Conservation (phyloP, 345 rosid genomes). For the Toxicodendron radicans region DNA sequence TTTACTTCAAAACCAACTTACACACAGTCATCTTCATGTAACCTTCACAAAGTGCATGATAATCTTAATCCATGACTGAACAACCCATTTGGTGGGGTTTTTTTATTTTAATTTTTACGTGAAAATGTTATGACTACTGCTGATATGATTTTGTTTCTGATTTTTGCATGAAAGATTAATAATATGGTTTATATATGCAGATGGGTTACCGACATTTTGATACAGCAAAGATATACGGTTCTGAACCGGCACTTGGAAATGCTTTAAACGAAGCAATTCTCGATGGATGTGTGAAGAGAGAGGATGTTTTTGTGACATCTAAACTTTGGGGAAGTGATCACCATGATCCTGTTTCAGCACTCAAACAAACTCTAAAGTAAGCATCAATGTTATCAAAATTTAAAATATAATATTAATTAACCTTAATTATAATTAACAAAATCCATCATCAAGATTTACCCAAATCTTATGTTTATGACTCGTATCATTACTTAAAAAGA, state of each 20-base stretch:
- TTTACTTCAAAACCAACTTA: no score
- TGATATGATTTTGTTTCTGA: background rate
- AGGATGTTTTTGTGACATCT: constrained; percentile 75
- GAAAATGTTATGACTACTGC: background rate
- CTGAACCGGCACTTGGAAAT: constrained; percentile 79
- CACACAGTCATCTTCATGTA: no score
- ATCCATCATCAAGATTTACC: background rate
- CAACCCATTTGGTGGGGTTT: background rate
- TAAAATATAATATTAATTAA: background rate
- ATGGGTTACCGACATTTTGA: constrained; percentile 89
- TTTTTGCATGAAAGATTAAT: constrained; percentile 8
- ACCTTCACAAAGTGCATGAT: no score
- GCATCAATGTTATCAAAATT: background rate
- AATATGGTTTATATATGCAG: constrained; percentile 33
- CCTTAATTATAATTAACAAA: background rate
- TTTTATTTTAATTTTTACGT: background rate
- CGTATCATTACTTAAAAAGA: background rate
- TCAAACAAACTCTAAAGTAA: constrained; percentile 58
- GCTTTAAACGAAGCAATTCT: constrained; percentile 53
- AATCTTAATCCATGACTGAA: background rate
- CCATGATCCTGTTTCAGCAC: constrained; percentile 76
- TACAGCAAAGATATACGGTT: constrained; percentile 80
- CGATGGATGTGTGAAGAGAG: constrained; percentile 43
- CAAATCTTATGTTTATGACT: background rate
- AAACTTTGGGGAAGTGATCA: constrained; percentile 87